Evolutionary conservation across 2,329 filamentous ascomycete genomes (phyloP).

Genomic region (Aphanocladium album): DNA sequence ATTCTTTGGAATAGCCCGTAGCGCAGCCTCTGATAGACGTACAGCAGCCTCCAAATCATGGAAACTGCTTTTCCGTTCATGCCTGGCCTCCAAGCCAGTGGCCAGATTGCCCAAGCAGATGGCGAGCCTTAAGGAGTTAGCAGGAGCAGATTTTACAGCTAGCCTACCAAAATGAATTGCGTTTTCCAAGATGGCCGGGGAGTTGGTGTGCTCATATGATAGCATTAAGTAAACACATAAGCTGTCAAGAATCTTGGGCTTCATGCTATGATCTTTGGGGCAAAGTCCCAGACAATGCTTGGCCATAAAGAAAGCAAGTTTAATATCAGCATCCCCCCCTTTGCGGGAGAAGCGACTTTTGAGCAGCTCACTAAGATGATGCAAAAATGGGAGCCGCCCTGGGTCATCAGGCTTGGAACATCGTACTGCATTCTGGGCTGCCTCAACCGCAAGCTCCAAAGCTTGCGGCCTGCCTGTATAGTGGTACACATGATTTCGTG

Average conservation of each 20-base stretch:
- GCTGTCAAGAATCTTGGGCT: neutral
- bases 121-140: neutral
- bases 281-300: neutral
- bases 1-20: neutral
- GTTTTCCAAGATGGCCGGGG: neutral
- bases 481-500: neutral
- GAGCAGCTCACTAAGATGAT: neutral
- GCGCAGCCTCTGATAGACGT: neutral
- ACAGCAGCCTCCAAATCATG: neutral
- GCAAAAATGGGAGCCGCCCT: neutral
- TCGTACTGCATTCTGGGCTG: neutral
- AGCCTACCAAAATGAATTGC: neutral
- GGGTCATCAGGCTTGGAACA: neutral
- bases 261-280: neutral
- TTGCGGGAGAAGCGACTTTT: neutral
- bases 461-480: neutral
- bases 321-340: neutral
- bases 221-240: neutral
- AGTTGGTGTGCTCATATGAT: neutral
- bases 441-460: neutral
- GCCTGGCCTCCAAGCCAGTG: neutral
- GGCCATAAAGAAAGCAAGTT: neutral
- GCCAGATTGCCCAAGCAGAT: constrained; percentile 1
- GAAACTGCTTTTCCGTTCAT: neutral
- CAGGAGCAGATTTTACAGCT: neutral